Conservation (phyloP, 257 asterid genomes). For the Solanum pinnatisectum region DNA sequence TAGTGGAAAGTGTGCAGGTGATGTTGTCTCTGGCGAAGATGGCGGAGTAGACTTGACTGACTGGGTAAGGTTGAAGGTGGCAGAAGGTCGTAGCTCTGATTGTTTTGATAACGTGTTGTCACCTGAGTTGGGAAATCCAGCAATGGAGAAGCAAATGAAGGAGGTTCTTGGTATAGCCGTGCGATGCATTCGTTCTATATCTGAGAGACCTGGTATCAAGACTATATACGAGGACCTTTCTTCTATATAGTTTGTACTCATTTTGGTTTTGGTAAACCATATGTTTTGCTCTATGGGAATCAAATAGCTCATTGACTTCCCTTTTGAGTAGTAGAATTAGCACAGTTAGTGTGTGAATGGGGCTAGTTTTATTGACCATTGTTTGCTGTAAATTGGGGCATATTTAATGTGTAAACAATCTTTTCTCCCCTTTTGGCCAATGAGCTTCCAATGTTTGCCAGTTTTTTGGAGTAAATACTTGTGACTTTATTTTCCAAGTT, state of each 20-base stretch:
- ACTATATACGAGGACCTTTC: conserved; percentile 90
- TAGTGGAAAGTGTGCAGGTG: conserved; percentile 93
- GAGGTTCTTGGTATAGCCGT: conserved; percentile 88
- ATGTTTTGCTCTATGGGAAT: conserved; percentile 39
- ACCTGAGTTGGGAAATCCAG: conserved; percentile 49
- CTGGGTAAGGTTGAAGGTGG: conserved; percentile 89
- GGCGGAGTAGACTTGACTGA: conserved; percentile 89
- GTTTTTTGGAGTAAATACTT: neutral
- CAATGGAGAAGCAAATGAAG: conserved; percentile 76
- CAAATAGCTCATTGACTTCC: conserved; percentile 81
- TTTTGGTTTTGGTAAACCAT: neutral
- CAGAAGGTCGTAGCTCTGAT: conserved; percentile 70
- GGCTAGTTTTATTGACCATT: conserved; percentile 19
- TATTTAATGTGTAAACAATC: neutral
- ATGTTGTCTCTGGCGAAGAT: conserved; percentile 87
- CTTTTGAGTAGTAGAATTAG: conserved; percentile 43
- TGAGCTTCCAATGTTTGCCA: neutral
- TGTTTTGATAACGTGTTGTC: conserved; percentile 61
- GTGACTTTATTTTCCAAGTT: neutral
- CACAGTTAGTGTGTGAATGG: conserved; percentile 15
- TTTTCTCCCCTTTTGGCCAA: neutral
- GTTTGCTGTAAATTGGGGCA: conserved; percentile 33
- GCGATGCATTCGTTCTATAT: conserved; percentile 66
- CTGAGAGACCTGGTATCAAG: conserved; percentile 97
- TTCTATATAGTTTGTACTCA: conserved; percentile 42